Conservation (phyloP, 2,329 filamentous ascomycete genomes). For the Alternaria arborescens region DNA sequence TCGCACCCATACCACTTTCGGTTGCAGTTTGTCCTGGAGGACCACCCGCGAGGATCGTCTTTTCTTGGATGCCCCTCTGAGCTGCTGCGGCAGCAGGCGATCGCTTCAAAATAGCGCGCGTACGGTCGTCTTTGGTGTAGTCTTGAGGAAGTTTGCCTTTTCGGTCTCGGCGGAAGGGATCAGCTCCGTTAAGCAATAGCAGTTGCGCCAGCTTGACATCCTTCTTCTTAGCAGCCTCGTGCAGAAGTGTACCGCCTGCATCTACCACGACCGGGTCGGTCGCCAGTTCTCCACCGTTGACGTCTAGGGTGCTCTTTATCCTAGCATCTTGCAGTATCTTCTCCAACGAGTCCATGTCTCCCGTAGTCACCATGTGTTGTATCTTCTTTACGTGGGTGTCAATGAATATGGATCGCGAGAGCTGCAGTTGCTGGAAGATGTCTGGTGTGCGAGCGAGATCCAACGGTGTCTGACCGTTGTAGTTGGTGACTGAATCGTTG, state of each 20-base stretch:
- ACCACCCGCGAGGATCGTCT: slow-evolving; percentile 86
- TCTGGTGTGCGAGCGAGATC: slow-evolving; percentile 91
- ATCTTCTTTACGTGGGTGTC: slow-evolving; percentile 86
- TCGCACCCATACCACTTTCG: slow-evolving; percentile 70
- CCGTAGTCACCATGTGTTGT: slow-evolving; percentile 76
- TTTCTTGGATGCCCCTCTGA: slow-evolving; percentile 95
- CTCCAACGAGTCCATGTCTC: slow-evolving; percentile 80
- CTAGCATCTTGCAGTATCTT: slow-evolving; percentile 83
- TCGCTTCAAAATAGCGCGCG: slow-evolving; percentile 86
- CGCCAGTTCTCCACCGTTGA: slow-evolving; percentile 89
- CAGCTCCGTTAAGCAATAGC: slow-evolving; percentile 89
- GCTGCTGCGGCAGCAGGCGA: slow-evolving; percentile 94
- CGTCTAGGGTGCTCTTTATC: slow-evolving; percentile 85
- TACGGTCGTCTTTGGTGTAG: slow-evolving; percentile 93
- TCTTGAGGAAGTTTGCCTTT: slow-evolving; percentile 96
- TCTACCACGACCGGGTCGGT: slow-evolving; percentile 81
- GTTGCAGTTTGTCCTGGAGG: slow-evolving; percentile 67
- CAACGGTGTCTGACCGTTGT: slow-evolving; percentile 82
- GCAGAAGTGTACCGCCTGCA: slow-evolving; percentile 87
- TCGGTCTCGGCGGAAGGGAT: slow-evolving; percentile 93
- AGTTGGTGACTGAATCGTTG: slow-evolving; percentile 88
- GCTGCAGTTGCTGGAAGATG: slow-evolving; percentile 93
- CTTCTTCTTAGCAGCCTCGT: slow-evolving; percentile 89
- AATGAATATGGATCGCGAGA: slow-evolving; percentile 87
- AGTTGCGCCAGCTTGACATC: slow-evolving; percentile 90